Percentiles rank a stretch among this genome's conserved stretches.
Conservation (phyloP, 169 alveolate genomes). For the Plasmodium blacklocki region DNA sequence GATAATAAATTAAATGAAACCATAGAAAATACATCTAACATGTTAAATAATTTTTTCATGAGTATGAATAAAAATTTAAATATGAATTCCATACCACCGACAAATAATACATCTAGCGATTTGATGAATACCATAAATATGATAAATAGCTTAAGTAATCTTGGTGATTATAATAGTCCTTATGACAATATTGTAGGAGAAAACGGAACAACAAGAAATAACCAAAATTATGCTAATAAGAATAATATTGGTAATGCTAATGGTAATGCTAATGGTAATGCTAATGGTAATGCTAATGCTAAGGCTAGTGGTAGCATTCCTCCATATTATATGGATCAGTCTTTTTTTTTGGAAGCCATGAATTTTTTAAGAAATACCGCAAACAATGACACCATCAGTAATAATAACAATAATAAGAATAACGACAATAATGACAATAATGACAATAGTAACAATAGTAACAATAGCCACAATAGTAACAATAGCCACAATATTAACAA, state of each 20-base stretch:
- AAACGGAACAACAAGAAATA: background rate
- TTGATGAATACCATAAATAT: background rate
- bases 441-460: background rate
- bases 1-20: background rate
- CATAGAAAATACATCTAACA: background rate
- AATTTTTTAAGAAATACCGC: background rate
- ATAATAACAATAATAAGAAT: background rate
- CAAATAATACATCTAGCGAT: background rate
- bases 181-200: slow-evolving; percentile 1
- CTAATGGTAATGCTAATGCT: no score
- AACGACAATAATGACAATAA: background rate
- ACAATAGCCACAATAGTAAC: background rate
- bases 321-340: background rate
- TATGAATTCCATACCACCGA: background rate
- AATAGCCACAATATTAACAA: no score
- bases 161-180: background rate
- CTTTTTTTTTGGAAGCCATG: background rate
- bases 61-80: slow-evolving; percentile 33
- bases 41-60: slow-evolving; percentile 27
- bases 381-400: background rate
- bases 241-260: background rate
- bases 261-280: no score
- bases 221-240: background rate
- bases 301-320: background rate
- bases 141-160: background rate